Base-by-base conservation (phyloP, 441 rosid genomes). In the Erysimum cheiri region DNA sequence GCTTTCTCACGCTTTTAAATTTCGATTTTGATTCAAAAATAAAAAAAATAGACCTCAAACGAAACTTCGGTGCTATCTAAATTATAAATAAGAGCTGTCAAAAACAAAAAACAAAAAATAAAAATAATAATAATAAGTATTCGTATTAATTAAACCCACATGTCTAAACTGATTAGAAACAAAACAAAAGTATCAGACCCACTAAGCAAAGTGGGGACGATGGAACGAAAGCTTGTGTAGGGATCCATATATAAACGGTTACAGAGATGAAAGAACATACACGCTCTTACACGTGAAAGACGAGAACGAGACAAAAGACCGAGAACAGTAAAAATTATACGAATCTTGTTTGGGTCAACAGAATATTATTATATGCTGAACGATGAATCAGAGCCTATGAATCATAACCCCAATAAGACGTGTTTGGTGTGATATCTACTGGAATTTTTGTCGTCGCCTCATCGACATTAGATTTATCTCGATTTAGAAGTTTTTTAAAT, bases 351-450 rank as follows among this genome's bases (percentile, higher is more conserved):
- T 49, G 49, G 69, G 73, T 61, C 69, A 28, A 33, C 29, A 41
- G 29, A 61, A 28, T 54, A 67, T 41, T 60, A 60, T 53, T 61
- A 36, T 48, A 22, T 39, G 48, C 62, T 17, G 19, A 5, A 24
- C 47, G 35, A 56, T 69, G 66, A 75, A 48, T 63, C 66, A 32
- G 14, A 44, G 39, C 69, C 68, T 52, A 73, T 61, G 60, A 61
- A 74, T 69, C 74, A 39, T n/a, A 44, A 43, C 32, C n/a, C 64
- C 73, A 35, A 54, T 32, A 22, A 53, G 73, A 56, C 65, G 74
- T 75, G 71, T 61, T 63, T 67, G 77, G 77, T 67, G 73, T 74
- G 74, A 63, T 75, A 63, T 56, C 66, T 75, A 69, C 78, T 63
- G 47, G 57, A 74, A 47, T 62, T 31, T 63, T 75, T 74, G 67